phyloP scores from a whole-genome alignment of 2,329 filamentous ascomycete species.

The Monilinia laxa region DNA sequence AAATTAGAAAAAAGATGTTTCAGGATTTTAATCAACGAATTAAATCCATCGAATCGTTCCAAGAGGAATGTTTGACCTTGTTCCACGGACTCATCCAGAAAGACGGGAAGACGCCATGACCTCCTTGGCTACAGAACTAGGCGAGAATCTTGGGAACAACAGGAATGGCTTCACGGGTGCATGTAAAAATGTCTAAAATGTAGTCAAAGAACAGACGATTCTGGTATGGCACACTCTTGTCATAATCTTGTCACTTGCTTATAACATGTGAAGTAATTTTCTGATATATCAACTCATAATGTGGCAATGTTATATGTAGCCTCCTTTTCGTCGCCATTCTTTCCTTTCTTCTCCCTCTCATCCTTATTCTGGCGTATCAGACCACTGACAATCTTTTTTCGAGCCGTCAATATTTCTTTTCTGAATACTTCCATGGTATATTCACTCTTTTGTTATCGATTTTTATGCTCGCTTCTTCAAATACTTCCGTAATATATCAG shows the following conservation, averaged over 20 bases:
- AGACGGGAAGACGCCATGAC: constrained; percentile 10
- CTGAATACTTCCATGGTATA: background rate
- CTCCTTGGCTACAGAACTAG: background rate
- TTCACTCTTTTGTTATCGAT: background rate
- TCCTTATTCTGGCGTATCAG: background rate
- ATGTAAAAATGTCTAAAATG: background rate
- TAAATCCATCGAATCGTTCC: background rate
- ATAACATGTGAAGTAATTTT: constrained; percentile 8
- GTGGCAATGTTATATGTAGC: constrained; percentile 7
- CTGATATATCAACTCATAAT: constrained; percentile 1
- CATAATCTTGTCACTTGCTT: background rate
- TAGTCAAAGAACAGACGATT: constrained; percentile 17
- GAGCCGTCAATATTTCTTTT: background rate
- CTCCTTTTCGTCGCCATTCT: background rate
- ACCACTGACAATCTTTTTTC: constrained; percentile 7
- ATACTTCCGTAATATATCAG: background rate
- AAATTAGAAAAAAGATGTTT: background rate
- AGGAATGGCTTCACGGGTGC: background rate
- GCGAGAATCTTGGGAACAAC: background rate
- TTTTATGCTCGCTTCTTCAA: background rate
- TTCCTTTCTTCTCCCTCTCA: background rate
- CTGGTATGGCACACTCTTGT: background rate
- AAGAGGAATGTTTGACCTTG: background rate
- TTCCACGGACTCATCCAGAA: constrained; percentile 7
- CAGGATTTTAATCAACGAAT: background rate